Conservation (phyloP, 2,329 filamentous ascomycete genomes). For the Sclerotinia sclerotiorum region DNA sequence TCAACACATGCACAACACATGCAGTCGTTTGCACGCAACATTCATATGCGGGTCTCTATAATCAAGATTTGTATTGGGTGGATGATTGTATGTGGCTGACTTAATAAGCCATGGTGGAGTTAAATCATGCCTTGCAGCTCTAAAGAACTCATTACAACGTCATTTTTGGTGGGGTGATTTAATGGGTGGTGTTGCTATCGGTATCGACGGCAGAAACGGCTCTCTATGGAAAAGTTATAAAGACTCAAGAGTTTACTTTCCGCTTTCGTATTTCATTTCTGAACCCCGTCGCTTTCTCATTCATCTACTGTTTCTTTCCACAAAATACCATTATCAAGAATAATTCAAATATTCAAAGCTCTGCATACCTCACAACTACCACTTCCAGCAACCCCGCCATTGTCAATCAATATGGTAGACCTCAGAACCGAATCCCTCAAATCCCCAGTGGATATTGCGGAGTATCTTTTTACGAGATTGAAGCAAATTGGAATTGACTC, state of each 20-base stretch:
- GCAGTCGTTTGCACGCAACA: not conserved
- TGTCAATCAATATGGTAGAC: constrained; percentile 39
- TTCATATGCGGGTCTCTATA: not conserved
- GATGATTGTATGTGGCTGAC: not conserved
- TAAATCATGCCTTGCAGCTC: not conserved
- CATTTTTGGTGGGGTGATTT: constrained; percentile 25
- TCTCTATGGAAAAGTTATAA: constrained; percentile 3
- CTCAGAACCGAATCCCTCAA: constrained; percentile 46
- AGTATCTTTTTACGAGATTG: constrained; percentile 67
- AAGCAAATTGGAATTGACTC: constrained; percentile 63
- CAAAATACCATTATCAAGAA: not conserved
- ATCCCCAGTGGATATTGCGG: constrained; percentile 54
- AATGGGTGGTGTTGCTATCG: constrained; percentile 16
- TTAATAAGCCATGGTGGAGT: not conserved
- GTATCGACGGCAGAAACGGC: constrained; percentile 8
- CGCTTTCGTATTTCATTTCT: not conserved
- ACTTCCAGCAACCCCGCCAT: not conserved
- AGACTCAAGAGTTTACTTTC: not conserved
- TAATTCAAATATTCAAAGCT: constrained; percentile 8
- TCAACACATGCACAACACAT: not conserved
- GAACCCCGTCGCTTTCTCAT: not conserved
- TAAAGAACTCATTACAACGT: constrained; percentile 5
- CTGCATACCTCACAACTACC: not conserved
- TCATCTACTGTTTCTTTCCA: not conserved
- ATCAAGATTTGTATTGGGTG: not conserved